Evolutionary conservation across 208 protist genomes (phyloP), one percentile per base, ranked within the genome.

Genomic region (Leishmania mexicana): DNA sequence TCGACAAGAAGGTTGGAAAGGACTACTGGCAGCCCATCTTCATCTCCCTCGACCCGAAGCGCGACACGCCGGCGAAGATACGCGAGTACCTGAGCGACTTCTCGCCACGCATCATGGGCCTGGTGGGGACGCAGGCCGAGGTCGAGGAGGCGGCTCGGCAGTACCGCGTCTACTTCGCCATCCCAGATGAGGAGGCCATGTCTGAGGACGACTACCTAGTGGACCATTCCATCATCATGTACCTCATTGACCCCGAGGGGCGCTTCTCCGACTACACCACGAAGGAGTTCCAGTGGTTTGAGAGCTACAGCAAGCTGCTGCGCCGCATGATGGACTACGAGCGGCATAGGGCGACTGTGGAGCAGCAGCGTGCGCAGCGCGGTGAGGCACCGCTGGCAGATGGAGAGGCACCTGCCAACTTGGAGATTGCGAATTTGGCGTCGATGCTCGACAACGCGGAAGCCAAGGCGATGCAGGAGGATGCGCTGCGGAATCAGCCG

Each of bases 221-320:
- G 1, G 98, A 99, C 80, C 98, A 99, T 88, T 96, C 93, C 31
- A 99, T 99, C 86, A 98, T 99, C 74, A 94, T 92, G 86, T 99
- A 99, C 80, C 84, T 99, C 21, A 91, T 99, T 87, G 91, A 97
- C 83, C 96, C 96, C 1, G 80, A 92, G 28, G 97, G 97, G 13
- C 88, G 94, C 38, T 98, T 98, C 79, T 86, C 81, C 53, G 92
- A 98, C 78, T 98, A 96, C 87, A 98, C 93, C 38, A 95, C 93
- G 54, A 97, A 97, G 86, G 93, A 96, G 79, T 96, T 93, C 77
- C 92, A 92, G 77, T 94, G 93, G 88, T 92, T 94, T 78, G 92
- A 98, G 83, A 94, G 90, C 83, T 94, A 92, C 83, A 90, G 88
- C 77, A 97, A 97, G 85, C 83, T 96, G 65, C 83, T 94, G 64